A percentile compares a stretch with the other conserved stretches of the same genome.
Conservation (phyloP, 2,329 filamentous ascomycete genomes). For the Aspergillus arachidicola region DNA sequence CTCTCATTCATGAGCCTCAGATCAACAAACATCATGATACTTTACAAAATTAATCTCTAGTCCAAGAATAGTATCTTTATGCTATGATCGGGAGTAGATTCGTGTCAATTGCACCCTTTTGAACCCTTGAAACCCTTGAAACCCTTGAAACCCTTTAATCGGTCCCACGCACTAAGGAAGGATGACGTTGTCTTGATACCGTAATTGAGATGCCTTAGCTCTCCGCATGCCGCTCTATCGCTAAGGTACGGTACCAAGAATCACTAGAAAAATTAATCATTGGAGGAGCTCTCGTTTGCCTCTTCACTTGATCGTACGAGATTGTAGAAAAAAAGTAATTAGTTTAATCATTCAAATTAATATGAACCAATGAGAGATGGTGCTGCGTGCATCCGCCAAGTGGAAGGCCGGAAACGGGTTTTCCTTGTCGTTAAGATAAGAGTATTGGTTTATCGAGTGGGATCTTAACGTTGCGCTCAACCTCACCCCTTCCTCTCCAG, state of each 20-base stretch:
- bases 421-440: not conserved
- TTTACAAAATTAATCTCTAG: too few species aligned
- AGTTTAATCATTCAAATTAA: too few species aligned
- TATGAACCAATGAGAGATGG: too few species aligned
- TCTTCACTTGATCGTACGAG: not conserved
- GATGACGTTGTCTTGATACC: not conserved
- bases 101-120: not conserved
- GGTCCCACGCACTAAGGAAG: not conserved
- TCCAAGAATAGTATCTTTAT: not conserved
- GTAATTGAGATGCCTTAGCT: not conserved
- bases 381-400: slow-evolving; percentile 2
- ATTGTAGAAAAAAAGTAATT: not conserved
- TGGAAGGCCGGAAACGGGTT: not conserved
- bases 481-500: slow-evolving; percentile 2
- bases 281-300: too few species aligned
- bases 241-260: too few species aligned
- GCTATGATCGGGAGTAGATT: too few species aligned
- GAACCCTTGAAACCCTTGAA: not conserved
- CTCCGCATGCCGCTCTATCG: too few species aligned
- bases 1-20: not conserved
- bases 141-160: not conserved
- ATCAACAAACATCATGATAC: too few species aligned
- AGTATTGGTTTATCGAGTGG: not conserved
- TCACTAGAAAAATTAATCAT: too few species aligned
- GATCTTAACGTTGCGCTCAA: not conserved